phyloP scores from a whole-genome alignment of 805 yeast species.

The Starmerella floris region DNA sequence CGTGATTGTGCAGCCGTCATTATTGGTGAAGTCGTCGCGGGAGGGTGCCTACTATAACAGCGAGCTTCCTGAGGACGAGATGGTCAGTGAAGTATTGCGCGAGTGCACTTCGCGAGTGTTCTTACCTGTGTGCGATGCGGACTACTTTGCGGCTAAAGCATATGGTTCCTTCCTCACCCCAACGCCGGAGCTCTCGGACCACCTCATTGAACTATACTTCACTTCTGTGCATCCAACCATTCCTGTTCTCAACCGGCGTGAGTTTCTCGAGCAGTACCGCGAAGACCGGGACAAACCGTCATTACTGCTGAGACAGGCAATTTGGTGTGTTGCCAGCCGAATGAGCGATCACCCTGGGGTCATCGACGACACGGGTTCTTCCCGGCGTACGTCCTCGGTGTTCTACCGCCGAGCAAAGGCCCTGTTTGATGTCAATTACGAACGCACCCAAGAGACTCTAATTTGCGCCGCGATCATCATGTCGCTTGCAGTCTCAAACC shows the following conservation, averaged over 20 bases:
- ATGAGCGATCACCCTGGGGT: slow-evolving; percentile 42
- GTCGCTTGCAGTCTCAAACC: slow-evolving; percentile 63
- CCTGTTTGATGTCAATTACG: slow-evolving; percentile 55
- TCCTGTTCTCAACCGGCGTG: slow-evolving; percentile 52
- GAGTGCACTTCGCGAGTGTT: background rate
- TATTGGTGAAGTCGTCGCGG: background rate
- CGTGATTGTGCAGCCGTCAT: background rate
- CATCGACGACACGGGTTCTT: slow-evolving; percentile 34
- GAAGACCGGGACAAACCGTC: slow-evolving; percentile 40
- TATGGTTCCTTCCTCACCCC: slow-evolving; percentile 66
- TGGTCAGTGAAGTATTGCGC: background rate
- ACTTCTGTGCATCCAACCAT: slow-evolving; percentile 50
- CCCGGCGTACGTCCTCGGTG: slow-evolving; percentile 42
- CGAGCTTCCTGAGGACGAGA: slow-evolving; percentile 8
- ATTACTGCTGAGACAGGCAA: slow-evolving; percentile 55
- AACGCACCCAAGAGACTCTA: slow-evolving; percentile 47
- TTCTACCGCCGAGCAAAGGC: slow-evolving; percentile 64
- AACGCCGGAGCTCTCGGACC: slow-evolving; percentile 42
- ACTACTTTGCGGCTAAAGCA: slow-evolving; percentile 35
- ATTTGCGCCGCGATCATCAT: slow-evolving; percentile 50
- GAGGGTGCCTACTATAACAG: slow-evolving; percentile 1
- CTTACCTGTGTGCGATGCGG: slow-evolving; percentile 25
- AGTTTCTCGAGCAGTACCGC: slow-evolving; percentile 46
- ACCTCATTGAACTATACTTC: slow-evolving; percentile 49
- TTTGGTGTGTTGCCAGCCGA: slow-evolving; percentile 55